These are phyloP conservation scores for Rickenella mellea DNA, from an alignment of 768 basidiomycete species.

Conservation along the genomic window DNA sequence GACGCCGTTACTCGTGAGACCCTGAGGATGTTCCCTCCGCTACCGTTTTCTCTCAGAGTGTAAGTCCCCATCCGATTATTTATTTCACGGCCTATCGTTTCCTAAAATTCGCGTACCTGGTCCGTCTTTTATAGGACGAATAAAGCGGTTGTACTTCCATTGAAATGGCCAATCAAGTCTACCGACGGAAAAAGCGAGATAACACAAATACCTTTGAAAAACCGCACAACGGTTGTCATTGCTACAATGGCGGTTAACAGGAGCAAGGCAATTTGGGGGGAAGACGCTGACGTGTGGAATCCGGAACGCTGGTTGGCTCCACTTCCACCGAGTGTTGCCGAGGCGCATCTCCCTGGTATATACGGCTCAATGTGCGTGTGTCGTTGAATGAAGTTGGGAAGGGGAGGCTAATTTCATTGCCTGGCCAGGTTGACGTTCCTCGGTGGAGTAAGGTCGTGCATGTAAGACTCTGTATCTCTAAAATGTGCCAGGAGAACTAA, in stretches of 20 bases:
- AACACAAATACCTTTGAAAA: background rate
- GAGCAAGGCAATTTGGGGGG: slow-evolving; percentile 5
- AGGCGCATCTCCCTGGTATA: slow-evolving; percentile 3
- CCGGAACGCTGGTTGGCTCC: slow-evolving; percentile 9
- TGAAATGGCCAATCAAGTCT: slow-evolving; percentile 27
- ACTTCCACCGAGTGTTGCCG: slow-evolving; percentile 1
- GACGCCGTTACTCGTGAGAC: slow-evolving; percentile 32
- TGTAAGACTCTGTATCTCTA: too few relatives aligned
- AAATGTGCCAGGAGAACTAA: too few relatives aligned
- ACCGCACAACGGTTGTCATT: slow-evolving; percentile 2
- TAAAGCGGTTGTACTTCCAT: slow-evolving; percentile 30
- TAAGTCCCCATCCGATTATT: background rate
- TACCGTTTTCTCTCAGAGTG: background rate
- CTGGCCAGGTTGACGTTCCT: slow-evolving; percentile 20
- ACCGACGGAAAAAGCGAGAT: slow-evolving; percentile 19
- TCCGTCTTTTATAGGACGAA: slow-evolving; percentile 17
- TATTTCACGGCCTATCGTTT: too few relatives aligned
- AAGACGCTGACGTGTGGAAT: slow-evolving; percentile 8
- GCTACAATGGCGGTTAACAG: background rate
- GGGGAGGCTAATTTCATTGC: too few relatives aligned
- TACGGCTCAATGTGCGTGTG: slow-evolving; percentile 5
- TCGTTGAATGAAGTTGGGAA: too few relatives aligned
- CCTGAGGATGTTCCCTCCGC: slow-evolving; percentile 21
- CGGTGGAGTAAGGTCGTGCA: slow-evolving; percentile 12
- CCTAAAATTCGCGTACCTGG: background rate